Conservation (phyloP, 768 basidiomycete species). For the Pulveroboletus sp. region DNA sequence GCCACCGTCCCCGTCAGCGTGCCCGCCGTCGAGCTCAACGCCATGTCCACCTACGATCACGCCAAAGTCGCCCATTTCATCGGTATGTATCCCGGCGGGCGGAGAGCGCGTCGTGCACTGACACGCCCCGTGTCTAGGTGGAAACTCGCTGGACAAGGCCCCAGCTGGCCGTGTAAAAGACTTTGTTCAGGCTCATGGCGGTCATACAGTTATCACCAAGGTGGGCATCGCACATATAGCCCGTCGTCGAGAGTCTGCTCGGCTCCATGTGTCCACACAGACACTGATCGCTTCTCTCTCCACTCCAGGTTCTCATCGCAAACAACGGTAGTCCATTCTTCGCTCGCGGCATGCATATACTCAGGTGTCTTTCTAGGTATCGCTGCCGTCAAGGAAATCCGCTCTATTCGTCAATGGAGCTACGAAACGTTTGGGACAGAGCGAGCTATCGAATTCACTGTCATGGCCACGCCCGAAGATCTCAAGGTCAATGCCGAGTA, state of each 20-base stretch:
- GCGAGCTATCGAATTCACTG: slow-evolving; percentile 95
- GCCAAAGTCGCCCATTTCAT: slow-evolving; percentile 64
- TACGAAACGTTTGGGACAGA: slow-evolving; percentile 99
- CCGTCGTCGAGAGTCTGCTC: slow-evolving; percentile 1
- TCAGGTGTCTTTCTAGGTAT: slow-evolving; percentile 61
- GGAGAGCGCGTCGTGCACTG: slow-evolving; percentile 2
- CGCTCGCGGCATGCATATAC: slow-evolving; percentile 15
- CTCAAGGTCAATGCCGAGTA: slow-evolving; percentile 99
- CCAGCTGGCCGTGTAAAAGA: slow-evolving; percentile 76
- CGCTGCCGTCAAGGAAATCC: slow-evolving; percentile 98
- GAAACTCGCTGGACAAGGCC: slow-evolving; percentile 87
- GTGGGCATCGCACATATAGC: slow-evolving; percentile 43
- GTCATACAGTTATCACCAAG: slow-evolving; percentile 98
- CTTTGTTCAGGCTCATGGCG: slow-evolving; percentile 88
- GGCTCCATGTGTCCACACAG: neutral
- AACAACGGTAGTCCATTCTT: slow-evolving; percentile 72
- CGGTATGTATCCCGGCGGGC: slow-evolving; percentile 36
- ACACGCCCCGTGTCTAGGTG: slow-evolving; percentile 54
- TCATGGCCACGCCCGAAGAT: slow-evolving; percentile 99
- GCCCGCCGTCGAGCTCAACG: slow-evolving; percentile 2
- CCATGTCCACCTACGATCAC: slow-evolving; percentile 47
- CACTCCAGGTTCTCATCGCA: slow-evolving; percentile 85
- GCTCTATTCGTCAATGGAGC: slow-evolving; percentile 98
- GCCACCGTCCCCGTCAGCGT: slow-evolving; percentile 5
- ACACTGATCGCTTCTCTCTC: slow-evolving; percentile 6